Base-by-base conservation (phyloP, 257 asterid species). In the Solanum etuberosum region DNA sequence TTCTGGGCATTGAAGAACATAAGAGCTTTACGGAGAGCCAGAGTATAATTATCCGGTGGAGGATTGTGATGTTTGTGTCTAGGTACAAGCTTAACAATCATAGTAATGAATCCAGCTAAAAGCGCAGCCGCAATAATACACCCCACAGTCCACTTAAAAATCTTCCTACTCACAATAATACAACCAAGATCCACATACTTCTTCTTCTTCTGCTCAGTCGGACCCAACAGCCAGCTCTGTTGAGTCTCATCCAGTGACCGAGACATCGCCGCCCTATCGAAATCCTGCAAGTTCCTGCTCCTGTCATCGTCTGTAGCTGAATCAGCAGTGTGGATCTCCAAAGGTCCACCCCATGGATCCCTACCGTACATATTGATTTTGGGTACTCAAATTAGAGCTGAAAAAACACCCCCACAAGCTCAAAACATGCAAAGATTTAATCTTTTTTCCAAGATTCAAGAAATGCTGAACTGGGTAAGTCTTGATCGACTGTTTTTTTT, bases 331-430 rank as follows among this genome's bases (percentile, higher is more conserved):
- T 90, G n/a, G 83, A 97, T 97, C 91, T 97, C 99, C 90, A 97
- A 90, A 29, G 99, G 94, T 70, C 99, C 99, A 2, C 99, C 99
- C 99, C 99, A 97, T 38, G 98, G 99, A 92, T 97, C 99, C 83
- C 99, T 91, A 0, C 99, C 99, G 91, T 91, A 97, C 99, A 97
- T 96, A 29, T 91, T 93, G 72, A 86, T 87, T 74, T 51, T 54
- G 74, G 72, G 51, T n/a, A 5, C 76, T 74, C 46, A 57, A 25
- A 34, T 32, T 81, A 77, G 25, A 43, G 65, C 65, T 27, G 63
- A 27, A 78, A 25, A 32, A 18, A 16, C n/a, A 37, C 4, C 81
- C 77, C 63, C 18, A 71, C 51, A 71, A 83, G 46, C 76, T 63
- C 18, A 37, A 61, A 71, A 67, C 40, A 42, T 72, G 14, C n/a